Conservation (phyloP, 176 grass and related monocot genomes). For the Elymus sibiricus region DNA sequence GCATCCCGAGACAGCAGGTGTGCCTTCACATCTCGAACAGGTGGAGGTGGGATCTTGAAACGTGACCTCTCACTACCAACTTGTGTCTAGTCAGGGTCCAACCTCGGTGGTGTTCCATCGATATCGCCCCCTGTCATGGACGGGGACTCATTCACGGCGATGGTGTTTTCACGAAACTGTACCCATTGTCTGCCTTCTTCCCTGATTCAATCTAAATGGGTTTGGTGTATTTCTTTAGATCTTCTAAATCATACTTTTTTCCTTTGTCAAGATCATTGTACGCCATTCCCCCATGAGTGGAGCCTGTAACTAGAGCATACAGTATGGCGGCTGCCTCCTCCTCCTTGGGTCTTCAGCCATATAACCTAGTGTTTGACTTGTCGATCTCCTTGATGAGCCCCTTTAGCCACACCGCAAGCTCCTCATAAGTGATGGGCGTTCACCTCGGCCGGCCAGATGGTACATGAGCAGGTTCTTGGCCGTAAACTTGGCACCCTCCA, state of each 20-base stretch:
- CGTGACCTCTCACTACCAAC: conserved; percentile 41
- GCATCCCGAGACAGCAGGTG: conserved; percentile 86
- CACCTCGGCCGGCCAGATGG: conserved; percentile 58
- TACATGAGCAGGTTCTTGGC: conserved; percentile 98
- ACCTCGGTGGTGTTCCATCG: conserved; percentile 73
- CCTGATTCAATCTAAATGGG: conserved; percentile 60
- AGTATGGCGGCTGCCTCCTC: conserved; percentile 59
- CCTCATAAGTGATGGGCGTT: conserved; percentile 66
- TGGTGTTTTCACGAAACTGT: conserved; percentile 87
- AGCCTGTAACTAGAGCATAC: conserved; percentile 59
- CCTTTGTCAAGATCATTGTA: conserved; percentile 65
- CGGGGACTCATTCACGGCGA: conserved; percentile 84
- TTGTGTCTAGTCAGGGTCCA: conserved; percentile 62
- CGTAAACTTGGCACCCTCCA: conserved; percentile 69
- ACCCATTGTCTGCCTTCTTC: conserved; percentile 71
- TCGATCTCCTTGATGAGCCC: conserved; percentile 80
- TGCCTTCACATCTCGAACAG: conserved; percentile 75
- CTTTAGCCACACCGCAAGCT: conserved; percentile 66
- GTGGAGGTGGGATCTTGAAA: conserved; percentile 76
- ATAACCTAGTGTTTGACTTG: conserved; percentile 67
- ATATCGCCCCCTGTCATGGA: conserved; percentile 99
- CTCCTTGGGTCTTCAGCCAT: conserved; percentile 57
- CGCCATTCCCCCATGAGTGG: conserved; percentile 57
- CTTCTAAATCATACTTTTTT: conserved; percentile 89
- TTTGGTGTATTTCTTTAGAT: conserved; percentile 86